These are phyloP conservation scores for Solanum lycopersicoides DNA, from an alignment of 257 asterid genomes.

Conservation along the genomic window DNA sequence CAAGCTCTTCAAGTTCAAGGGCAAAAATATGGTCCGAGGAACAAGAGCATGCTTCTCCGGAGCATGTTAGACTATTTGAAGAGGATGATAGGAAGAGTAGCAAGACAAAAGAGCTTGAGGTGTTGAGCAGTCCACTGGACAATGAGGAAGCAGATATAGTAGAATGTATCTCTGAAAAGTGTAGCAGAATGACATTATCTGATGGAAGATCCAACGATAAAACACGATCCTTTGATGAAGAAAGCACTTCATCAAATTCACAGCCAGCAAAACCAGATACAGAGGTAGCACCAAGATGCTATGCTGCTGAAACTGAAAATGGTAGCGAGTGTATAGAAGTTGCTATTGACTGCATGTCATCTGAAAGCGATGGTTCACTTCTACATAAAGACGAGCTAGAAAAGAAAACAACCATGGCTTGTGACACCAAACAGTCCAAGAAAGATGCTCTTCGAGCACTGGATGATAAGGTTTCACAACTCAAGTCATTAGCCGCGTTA, in stretches of 20 bases:
- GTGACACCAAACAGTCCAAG: slow-evolving; percentile 3
- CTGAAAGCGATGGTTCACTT: background rate
- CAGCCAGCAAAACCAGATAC: background rate
- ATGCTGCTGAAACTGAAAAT: slow-evolving; percentile 8
- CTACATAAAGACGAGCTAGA: slow-evolving; percentile 13
- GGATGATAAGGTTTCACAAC: slow-evolving; percentile 13
- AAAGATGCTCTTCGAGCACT: slow-evolving; percentile 10
- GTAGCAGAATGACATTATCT: background rate
- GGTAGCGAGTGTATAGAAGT: background rate
- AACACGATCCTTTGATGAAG: background rate
- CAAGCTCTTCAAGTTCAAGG: slow-evolving; percentile 14
- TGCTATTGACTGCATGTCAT: background rate
- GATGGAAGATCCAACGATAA: background rate
- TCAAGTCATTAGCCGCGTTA: slow-evolving; percentile 15
- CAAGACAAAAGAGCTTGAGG: slow-evolving; percentile 18
- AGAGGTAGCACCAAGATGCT: background rate
- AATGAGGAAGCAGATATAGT: slow-evolving; percentile 5
- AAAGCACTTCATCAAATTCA: background rate
- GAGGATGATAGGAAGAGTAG: slow-evolving; percentile 15
- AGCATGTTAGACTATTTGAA: slow-evolving; percentile 8
- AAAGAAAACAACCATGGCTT: slow-evolving; percentile 7
- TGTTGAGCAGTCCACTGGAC: slow-evolving; percentile 5
- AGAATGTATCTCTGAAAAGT: background rate
- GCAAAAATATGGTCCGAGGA: slow-evolving; percentile 29
- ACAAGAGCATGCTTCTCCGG: slow-evolving; percentile 17